phyloP scores from a whole-genome alignment of 345 rosid species.

The Salix brachista region DNA sequence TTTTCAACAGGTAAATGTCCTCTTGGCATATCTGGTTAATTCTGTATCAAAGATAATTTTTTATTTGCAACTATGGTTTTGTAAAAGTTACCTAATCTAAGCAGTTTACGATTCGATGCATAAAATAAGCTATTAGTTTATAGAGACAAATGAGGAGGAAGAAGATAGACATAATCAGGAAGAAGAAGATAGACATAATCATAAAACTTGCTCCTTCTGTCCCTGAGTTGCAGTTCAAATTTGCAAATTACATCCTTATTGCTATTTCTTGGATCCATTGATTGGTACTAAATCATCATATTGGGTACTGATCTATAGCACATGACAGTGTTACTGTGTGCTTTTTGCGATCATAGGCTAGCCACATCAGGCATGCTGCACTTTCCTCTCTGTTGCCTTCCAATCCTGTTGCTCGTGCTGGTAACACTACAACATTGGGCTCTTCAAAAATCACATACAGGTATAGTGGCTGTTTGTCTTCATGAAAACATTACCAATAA shows the following conservation, averaged over 20 bases:
- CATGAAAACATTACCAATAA: not conserved
- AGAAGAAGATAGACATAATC: not conserved
- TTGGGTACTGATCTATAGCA: conserved; percentile 2
- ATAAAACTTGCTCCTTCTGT: not conserved
- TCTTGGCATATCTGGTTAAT: conserved; percentile 5
- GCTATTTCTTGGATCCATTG: not conserved
- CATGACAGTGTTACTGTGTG: conserved; percentile 2
- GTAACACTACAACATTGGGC: conserved; percentile 34
- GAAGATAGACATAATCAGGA: not conserved
- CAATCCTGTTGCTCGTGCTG: conserved; percentile 45
- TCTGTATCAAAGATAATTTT: not conserved
- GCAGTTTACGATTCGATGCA: not conserved
- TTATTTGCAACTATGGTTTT: not conserved
- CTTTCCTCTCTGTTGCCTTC: conserved; percentile 47
- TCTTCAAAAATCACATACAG: conserved; percentile 79
- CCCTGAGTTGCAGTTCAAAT: not conserved
- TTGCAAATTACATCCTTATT: not conserved
- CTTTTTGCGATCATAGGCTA: conserved; percentile 43
- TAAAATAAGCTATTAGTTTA: not conserved
- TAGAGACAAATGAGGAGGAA: not conserved
- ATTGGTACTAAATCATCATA: not conserved
- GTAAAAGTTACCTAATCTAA: not conserved
- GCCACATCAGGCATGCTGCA: conserved; percentile 46
- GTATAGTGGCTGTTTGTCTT: conserved; percentile 33
- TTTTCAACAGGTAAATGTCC: conserved; percentile 61